Evolutionary conservation across 148 eudicot species (phyloP).

Genomic region (Vaccinium corymbosum): DNA sequence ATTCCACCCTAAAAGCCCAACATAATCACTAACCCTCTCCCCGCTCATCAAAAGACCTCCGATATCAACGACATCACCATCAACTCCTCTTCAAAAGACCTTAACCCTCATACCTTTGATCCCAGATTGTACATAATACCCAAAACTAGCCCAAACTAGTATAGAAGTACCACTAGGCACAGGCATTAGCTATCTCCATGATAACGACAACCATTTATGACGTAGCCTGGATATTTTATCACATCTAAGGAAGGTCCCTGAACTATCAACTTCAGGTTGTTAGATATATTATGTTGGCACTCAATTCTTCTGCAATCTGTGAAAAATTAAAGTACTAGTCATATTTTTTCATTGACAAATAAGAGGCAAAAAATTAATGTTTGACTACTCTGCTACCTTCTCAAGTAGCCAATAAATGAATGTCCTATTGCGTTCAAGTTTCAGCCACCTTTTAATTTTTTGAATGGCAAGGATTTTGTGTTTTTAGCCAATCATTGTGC

Average conservation of each 20-base stretch:
- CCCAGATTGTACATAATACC: too few species aligned
- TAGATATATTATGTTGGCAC: background rate
- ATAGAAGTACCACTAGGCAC: too few species aligned
- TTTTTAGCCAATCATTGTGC: background rate
- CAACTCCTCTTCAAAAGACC: too few species aligned
- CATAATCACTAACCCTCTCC: too few species aligned
- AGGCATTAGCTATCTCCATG: background rate
- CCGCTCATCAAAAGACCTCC: too few species aligned
- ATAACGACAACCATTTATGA: background rate
- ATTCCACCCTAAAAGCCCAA: too few species aligned
- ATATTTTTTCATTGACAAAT: background rate
- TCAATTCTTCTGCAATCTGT: background rate
- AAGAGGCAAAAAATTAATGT: background rate
- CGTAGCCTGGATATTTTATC: background rate
- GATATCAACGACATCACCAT: too few species aligned
- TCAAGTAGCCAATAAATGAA: background rate
- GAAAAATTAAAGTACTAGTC: background rate
- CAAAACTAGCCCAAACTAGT: too few species aligned
- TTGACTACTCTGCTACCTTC: background rate
- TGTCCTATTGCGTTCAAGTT: background rate
- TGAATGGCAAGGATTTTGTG: background rate
- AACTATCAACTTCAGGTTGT: background rate
- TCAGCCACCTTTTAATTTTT: background rate
- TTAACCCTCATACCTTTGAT: too few species aligned
- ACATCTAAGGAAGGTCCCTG: background rate